These are phyloP conservation scores for Cystofilobasidium ferigula DNA, from an alignment of 768 basidiomycete species.

Conservation along the genomic window DNA sequence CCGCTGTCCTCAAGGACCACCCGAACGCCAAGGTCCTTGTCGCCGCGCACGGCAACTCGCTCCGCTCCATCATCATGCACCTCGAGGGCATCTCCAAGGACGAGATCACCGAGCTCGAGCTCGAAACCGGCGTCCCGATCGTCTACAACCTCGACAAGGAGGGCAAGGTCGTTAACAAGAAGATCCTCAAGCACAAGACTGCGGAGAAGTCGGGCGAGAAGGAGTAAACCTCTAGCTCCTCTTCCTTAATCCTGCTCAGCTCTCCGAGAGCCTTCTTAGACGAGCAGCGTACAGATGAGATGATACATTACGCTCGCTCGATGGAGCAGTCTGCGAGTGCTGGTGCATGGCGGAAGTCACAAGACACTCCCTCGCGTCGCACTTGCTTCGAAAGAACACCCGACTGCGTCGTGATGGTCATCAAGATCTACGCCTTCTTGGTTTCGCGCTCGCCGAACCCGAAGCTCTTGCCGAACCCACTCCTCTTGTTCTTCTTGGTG, in stretches of 20 bases:
- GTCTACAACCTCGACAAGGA: constrained; percentile 27
- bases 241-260: no score
- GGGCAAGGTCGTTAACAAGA: constrained; percentile 8
- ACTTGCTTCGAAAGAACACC: no score
- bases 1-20: constrained; percentile 28
- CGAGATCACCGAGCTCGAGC: constrained; percentile 30
- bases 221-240: no score
- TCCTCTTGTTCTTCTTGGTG: constrained; percentile 52
- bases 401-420: not conserved
- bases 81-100: constrained; percentile 29
- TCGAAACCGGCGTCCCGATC: constrained; percentile 30
- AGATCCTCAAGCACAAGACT: not conserved
- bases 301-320: no score
- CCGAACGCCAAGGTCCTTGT: constrained; percentile 30
- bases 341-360: no score
- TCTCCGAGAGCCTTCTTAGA: no score
- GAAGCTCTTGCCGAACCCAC: constrained; percentile 80
- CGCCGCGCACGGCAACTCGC: constrained; percentile 34
- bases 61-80: constrained; percentile 31
- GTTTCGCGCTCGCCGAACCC: constrained; percentile 49
- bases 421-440: constrained; percentile 22
- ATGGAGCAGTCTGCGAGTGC: no score
- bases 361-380: no score
- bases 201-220: constrained; percentile 4
- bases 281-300: no score